Evolutionary conservation across 371 early-diverging fungal genomes (phyloP).

Genomic region (Astathelohania contejeani): DNA sequence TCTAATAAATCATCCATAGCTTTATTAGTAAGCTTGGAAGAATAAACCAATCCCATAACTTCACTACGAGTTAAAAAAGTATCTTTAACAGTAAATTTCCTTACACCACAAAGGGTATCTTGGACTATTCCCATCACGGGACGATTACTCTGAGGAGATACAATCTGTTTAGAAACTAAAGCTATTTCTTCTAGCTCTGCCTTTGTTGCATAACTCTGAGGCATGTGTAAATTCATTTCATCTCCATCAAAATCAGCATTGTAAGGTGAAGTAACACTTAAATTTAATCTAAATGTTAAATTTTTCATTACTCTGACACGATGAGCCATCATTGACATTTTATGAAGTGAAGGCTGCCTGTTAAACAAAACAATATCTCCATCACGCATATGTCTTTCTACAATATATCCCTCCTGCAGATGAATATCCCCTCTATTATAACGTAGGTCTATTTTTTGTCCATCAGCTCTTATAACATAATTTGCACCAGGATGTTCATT

Average conservation of each 20-base stretch:
- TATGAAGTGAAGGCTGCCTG: constrained; percentile 97
- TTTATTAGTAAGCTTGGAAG: background rate
- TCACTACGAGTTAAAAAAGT: constrained; percentile 69
- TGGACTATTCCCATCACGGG: constrained; percentile 99
- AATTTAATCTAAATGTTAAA: constrained; percentile 91
- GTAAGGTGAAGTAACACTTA: constrained; percentile 95
- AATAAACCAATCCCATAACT: constrained; percentile 60
- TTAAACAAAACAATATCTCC: constrained; percentile 96
- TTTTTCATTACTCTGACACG: constrained; percentile 87
- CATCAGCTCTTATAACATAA: constrained; percentile 84
- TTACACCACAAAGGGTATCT: constrained; percentile 85
- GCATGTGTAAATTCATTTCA: constrained; percentile 99
- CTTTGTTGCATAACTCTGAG: constrained; percentile 76
- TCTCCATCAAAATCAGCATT: constrained; percentile 99
- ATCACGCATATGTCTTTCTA: constrained; percentile 85
- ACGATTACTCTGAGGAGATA: constrained; percentile 88
- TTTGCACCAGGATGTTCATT: constrained; percentile 93
- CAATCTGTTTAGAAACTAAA: constrained; percentile 88
- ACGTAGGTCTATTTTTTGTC: constrained; percentile 81
- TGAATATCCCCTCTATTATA: constrained; percentile 72
- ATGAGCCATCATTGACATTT: constrained; percentile 99
- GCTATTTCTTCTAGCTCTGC: constrained; percentile 85
- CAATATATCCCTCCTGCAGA: constrained; percentile 75
- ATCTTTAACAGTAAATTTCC: constrained; percentile 84
- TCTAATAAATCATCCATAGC: background rate